Evolutionary conservation across 2,329 filamentous ascomycete genomes (phyloP), one percentile per base, ranked within the genome.

Genomic region (Septoria petroselini): DNA sequence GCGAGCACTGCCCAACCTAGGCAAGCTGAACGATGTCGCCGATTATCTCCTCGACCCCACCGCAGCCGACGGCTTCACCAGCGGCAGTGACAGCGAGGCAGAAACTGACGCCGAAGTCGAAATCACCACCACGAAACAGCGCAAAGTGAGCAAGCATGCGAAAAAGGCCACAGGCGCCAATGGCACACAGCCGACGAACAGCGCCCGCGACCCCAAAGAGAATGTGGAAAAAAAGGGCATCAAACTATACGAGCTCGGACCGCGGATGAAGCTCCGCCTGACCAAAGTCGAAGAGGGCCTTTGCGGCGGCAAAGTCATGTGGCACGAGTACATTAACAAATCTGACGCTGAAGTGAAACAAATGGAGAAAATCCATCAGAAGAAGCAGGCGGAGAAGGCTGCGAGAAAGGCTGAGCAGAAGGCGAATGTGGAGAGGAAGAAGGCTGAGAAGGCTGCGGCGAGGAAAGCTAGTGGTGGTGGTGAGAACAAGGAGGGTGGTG

Each of bases 51-150:
- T 95, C 30, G 90, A 94, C 48, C 82, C 81, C 0, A 74, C 76
- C 2, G 88, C 88, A 33, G 80, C 81, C 15, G 84, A 83, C 11
- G 89, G 91, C 2, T 98, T 97, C 70, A 86, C 91, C 61, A 93
- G 88, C 3, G 91, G 93, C 50, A 95, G 88, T 57, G 93, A 94
- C 49, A 95, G 88, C 33, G 93, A 98, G 66, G 75, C 86, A 18
- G 93, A 97, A 56, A 96, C 91, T 0, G 93, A 98, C 65, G 91
- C 89, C 35, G 93, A 98, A 70, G 88, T 98, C 8, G 93, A 98
- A 67, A 83, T 98, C 17, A 68, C 80, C 76, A 73, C 74, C 59
- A 57, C 76, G 50, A 72, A 82, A 48, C 74, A 83, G 1, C 77
- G 81, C 60, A 85, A 80, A 62, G 80, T 88, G 0, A 70, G 83